These are phyloP conservation scores for Rutstroemia sp. DNA, from an alignment of 2,329 filamentous ascomycete genomes.

Conservation along the genomic window DNA sequence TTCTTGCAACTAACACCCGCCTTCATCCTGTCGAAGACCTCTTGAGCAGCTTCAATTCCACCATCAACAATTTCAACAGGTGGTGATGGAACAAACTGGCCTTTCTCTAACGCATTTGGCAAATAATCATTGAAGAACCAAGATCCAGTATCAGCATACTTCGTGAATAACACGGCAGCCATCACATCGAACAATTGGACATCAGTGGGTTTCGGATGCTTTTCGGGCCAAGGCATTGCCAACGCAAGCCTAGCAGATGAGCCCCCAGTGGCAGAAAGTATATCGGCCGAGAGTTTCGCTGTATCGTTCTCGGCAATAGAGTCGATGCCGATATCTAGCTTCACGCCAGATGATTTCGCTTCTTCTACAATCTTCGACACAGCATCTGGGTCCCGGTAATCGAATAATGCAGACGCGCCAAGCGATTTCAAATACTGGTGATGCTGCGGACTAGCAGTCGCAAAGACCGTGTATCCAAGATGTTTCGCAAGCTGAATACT, in stretches of 20 bases:
- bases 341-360: slow-evolving; percentile 3
- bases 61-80: slow-evolving; percentile 14
- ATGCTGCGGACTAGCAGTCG: slow-evolving; percentile 28
- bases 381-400: slow-evolving; percentile 28
- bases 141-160: slow-evolving; percentile 8
- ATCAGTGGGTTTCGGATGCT: slow-evolving; percentile 1
- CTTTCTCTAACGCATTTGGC: slow-evolving; percentile 7
- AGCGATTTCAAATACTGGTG: slow-evolving; percentile 31
- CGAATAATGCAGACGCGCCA: slow-evolving; percentile 36
- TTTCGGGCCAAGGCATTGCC: slow-evolving; percentile 1
- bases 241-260: slow-evolving; percentile 9
- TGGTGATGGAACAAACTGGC: slow-evolving; percentile 11
- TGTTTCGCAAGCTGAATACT: slow-evolving; percentile 37
- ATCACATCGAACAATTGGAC: slow-evolving; percentile 7
- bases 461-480: slow-evolving; percentile 35
- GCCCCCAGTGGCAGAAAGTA: slow-evolving; percentile 3
- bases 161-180: not conserved
- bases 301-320: slow-evolving; percentile 6
- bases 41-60: slow-evolving; percentile 9
- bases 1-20: slow-evolving; percentile 18
- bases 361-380: slow-evolving; percentile 8
- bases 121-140: slow-evolving; percentile 18
- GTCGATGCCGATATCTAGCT: slow-evolving; percentile 12
- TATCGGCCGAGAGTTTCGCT: not conserved
- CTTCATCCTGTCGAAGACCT: slow-evolving; percentile 12